A percentile compares a stretch with the other conserved stretches of the same genome.
phyloP scores from a whole-genome alignment of 768 basidiomycete species.

The Leccinum uliginosum region DNA sequence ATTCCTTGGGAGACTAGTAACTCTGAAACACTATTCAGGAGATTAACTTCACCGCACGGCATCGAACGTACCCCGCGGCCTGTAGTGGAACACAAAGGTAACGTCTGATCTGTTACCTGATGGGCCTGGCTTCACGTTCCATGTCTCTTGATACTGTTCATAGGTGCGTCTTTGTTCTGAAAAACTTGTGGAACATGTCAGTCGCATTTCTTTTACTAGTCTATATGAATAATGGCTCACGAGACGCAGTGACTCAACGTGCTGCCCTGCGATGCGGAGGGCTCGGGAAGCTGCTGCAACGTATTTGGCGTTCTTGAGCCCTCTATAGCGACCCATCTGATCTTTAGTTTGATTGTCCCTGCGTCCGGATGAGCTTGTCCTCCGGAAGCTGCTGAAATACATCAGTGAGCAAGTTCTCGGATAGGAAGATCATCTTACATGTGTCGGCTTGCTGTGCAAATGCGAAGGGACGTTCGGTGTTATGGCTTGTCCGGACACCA shows the following conservation, averaged over 20 bases:
- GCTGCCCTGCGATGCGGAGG: slow-evolving; percentile 32
- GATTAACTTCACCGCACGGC: neutral
- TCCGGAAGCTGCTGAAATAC: slow-evolving; percentile 5
- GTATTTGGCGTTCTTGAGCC: slow-evolving; percentile 39
- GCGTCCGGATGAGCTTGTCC: slow-evolving; percentile 32
- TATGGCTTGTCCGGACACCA: slow-evolving; percentile 47
- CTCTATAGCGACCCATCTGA: slow-evolving; percentile 33
- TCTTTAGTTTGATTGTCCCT: slow-evolving; percentile 53
- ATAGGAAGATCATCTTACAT: slow-evolving; percentile 27
- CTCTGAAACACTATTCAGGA: slow-evolving; percentile 29
- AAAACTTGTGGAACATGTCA: slow-evolving; percentile 37
- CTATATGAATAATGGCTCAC: slow-evolving; percentile 28
- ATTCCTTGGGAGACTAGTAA: slow-evolving; percentile 53
- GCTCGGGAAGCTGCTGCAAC: slow-evolving; percentile 36
- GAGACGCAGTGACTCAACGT: slow-evolving; percentile 43
- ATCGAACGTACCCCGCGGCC: slow-evolving; percentile 42
- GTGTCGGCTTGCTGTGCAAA: slow-evolving; percentile 43
- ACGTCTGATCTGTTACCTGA: slow-evolving; percentile 44
- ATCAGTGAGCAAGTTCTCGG: neutral
- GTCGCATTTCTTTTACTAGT: neutral
- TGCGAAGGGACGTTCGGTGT: slow-evolving; percentile 56
- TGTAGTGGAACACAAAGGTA: slow-evolving; percentile 65
- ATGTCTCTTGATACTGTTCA: slow-evolving; percentile 47
- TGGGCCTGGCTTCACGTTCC: slow-evolving; percentile 45
- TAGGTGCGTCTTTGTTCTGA: slow-evolving; percentile 39